Evolutionary conservation across 192 early-diverging fungal genomes (phyloP).

Genomic region (Backusella circina): DNA sequence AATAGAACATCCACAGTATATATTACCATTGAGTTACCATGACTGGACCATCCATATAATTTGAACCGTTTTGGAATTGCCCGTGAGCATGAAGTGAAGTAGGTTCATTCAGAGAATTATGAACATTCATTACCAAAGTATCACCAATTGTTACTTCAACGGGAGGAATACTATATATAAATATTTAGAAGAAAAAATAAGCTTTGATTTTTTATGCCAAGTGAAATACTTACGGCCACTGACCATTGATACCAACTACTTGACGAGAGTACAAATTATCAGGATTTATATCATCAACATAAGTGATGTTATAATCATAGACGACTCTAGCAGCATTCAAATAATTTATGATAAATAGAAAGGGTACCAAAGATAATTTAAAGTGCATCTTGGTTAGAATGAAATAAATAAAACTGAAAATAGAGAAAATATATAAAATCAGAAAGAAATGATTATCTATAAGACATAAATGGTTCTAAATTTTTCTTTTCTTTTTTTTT

Average conservation of each 20-base stretch:
- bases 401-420: neutral
- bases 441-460: slow-evolving; percentile 19
- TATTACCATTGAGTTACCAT: slow-evolving; percentile 65
- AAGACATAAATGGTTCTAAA: neutral
- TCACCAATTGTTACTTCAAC: slow-evolving; percentile 43
- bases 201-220: neutral
- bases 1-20: neutral
- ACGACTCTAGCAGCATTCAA: slow-evolving; percentile 50
- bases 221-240: slow-evolving; percentile 52
- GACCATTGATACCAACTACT: slow-evolving; percentile 65
- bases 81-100: slow-evolving; percentile 78
- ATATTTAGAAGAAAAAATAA: neutral
- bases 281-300: slow-evolving; percentile 54
- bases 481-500: neutral
- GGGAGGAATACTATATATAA: slow-evolving; percentile 36
- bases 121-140: slow-evolving; percentile 35
- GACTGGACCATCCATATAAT: slow-evolving; percentile 67
- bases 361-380: slow-evolving; percentile 15
- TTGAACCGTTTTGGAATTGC: slow-evolving; percentile 70
- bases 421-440: slow-evolving; percentile 22
- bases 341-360: slow-evolving; percentile 21
- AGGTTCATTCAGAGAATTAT: slow-evolving; percentile 55
- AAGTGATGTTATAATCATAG: slow-evolving; percentile 66
- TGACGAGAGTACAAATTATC: slow-evolving; percentile 57
- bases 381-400: slow-evolving; percentile 13